Evolutionary conservation across 306 rosid genomes (phyloP), one percentile per base, ranked within the genome.

Genomic region (Urtica urens): DNA sequence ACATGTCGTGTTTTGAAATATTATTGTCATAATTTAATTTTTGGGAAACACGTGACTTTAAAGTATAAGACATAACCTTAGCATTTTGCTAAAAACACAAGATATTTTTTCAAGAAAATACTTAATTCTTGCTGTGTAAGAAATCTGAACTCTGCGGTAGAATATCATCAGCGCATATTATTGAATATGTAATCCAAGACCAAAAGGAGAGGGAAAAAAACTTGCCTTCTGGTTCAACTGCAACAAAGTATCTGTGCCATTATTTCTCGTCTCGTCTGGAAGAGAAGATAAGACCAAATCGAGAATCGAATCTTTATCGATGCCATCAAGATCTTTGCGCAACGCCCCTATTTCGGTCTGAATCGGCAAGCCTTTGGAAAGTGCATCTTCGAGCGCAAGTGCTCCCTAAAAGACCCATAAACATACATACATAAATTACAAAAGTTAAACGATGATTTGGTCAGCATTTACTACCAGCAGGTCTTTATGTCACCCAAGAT

Each of bases 351-450:
- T 64, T 72, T 85, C 99, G 56, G 76, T 65, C 59, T 79, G 83
- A 60, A 92, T 82, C 21, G 99, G 96, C 49, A 77, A 60, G 31
- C 99, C 99, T 68, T 59, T 92, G 21, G 93, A 85, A 61, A 79
- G 79, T 54, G 93, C 88, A 65, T 85, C 94, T 59, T 92, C 94
- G 33, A 85, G 71, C 28, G 96, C 88, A 55, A 92, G 88, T 12
- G 94, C 96, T 63, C 88, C 88, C 96, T 82, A 74, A 41, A 70
- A 74, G 65, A 55, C 29, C 33, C 71, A 72, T 22, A 60, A 51
- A 47, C 46, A 62, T 55, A 63, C 46, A 57, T 44, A 34, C n/a
- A 35, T 3, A 35, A 35, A 35, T 49, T n/a, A n/a, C n/a, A n/a
- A n/a, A 35, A 57, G 50, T 59, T 44, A 51, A 57, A 40, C 28